These are phyloP conservation scores for Scheffersomyces quercinus DNA, from an alignment of 1,139 yeast species.

Conservation along the genomic window DNA sequence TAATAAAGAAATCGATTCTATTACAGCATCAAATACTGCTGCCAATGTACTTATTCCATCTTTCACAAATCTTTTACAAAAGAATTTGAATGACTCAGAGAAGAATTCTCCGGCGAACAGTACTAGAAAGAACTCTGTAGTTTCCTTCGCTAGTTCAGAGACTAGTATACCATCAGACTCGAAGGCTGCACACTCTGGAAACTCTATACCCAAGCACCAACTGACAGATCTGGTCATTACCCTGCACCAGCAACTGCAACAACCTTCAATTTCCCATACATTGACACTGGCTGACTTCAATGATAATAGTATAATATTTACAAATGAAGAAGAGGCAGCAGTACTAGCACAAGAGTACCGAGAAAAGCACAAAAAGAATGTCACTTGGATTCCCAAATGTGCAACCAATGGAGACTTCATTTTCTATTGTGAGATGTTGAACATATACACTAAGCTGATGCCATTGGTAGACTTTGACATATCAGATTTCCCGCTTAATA, in stretches of 20 bases:
- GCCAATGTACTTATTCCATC: slow-evolving; percentile 51
- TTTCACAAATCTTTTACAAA: slow-evolving; percentile 41
- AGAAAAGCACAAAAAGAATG: slow-evolving; percentile 25
- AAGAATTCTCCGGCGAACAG: slow-evolving; percentile 31
- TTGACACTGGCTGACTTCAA: slow-evolving; percentile 9
- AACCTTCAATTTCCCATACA: slow-evolving; percentile 9
- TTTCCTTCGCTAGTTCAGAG: slow-evolving; percentile 49
- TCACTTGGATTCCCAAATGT: slow-evolving; percentile 56
- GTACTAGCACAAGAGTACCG: slow-evolving; percentile 33
- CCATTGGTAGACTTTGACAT: slow-evolving; percentile 41
- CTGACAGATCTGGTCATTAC: slow-evolving; percentile 5
- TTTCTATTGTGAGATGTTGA: slow-evolving; percentile 59
- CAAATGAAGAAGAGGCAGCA: slow-evolving; percentile 41
- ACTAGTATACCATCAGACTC: slow-evolving; percentile 24
- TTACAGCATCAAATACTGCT: slow-evolving; percentile 53
- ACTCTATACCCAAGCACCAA: neutral
- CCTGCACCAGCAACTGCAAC: slow-evolving; percentile 6
- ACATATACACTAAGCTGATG: slow-evolving; percentile 55
- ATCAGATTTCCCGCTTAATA: slow-evolving; percentile 17
- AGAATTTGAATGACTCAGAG: slow-evolving; percentile 34
- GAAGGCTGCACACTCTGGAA: slow-evolving; percentile 2
- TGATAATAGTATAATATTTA: slow-evolving; percentile 14
- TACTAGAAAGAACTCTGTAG: slow-evolving; percentile 48
- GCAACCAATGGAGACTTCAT: slow-evolving; percentile 57
- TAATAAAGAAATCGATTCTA: slow-evolving; percentile 44